These are phyloP conservation scores for Cucumis hystrix DNA, from an alignment of 306 rosid genomes.

Conservation along the genomic window DNA sequence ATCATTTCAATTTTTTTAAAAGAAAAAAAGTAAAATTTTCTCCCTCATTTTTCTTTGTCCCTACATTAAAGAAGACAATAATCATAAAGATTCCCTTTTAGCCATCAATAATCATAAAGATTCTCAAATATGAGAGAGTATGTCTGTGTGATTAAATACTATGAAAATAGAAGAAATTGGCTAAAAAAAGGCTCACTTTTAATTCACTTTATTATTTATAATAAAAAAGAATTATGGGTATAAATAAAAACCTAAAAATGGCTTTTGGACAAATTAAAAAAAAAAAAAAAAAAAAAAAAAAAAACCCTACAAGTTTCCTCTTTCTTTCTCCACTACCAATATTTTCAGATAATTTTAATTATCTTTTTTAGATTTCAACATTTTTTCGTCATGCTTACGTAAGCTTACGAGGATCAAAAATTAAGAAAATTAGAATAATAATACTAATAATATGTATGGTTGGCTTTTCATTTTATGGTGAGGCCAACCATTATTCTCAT, in stretches of 20 bases:
- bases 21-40: neutral
- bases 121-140: slow-evolving; percentile 8
- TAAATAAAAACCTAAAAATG: slow-evolving; percentile 16
- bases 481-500: neutral
- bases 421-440: neutral
- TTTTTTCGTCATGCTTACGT: neutral
- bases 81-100: neutral
- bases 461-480: neutral
- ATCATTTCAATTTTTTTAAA: neutral
- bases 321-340: slow-evolving; percentile 25
- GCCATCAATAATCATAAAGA: slow-evolving; percentile 8
- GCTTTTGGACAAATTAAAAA: slow-evolving; percentile 17
- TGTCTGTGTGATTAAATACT: neutral
- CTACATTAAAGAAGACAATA: slow-evolving; percentile 13
- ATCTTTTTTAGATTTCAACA: neutral
- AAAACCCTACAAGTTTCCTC: slow-evolving; percentile 16
- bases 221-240: neutral
- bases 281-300: slow-evolving; percentile 7
- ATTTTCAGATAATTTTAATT: neutral
- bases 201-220: slow-evolving; percentile 8
- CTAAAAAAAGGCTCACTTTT: slow-evolving; percentile 8
- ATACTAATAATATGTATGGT: neutral
- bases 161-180: neutral
- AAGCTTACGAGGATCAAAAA: neutral
- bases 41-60: slow-evolving; percentile 11